Evolutionary conservation across 192 early-diverging fungal genomes (phyloP).

Genomic region (Backusella australiensis): DNA sequence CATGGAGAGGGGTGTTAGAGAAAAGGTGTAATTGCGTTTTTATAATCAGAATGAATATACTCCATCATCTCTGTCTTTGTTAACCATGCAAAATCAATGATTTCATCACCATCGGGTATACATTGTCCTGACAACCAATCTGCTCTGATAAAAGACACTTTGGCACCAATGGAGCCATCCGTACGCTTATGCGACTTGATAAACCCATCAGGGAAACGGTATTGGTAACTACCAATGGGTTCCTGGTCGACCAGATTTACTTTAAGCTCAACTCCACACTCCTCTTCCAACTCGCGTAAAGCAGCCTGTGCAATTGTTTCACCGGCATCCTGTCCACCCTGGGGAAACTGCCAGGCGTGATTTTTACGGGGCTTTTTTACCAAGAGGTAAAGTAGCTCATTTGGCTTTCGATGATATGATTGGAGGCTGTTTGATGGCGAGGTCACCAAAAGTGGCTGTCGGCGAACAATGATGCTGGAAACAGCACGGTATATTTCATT

Average conservation of each 20-base stretch:
- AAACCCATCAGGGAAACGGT: constrained; percentile 29
- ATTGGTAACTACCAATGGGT: constrained; percentile 63
- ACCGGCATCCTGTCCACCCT: constrained; percentile 54
- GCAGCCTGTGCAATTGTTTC: constrained; percentile 78
- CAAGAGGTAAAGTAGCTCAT: constrained; percentile 61
- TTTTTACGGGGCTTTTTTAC: constrained; percentile 62
- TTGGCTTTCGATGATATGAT: neutral
- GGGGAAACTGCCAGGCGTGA: constrained; percentile 74
- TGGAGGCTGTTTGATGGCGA: neutral
- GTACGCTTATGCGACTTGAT: neutral
- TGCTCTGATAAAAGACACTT: constrained; percentile 35
- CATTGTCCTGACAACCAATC: constrained; percentile 83
- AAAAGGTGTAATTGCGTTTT: constrained; percentile 49
- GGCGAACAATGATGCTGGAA: neutral
- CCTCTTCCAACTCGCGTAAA: constrained; percentile 61
- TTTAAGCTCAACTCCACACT: constrained; percentile 71
- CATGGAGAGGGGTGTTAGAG: constrained; percentile 21
- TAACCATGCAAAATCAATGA: constrained; percentile 72
- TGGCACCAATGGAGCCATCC: constrained; percentile 19
- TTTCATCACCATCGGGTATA: constrained; percentile 53
- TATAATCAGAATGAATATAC: constrained; percentile 52
- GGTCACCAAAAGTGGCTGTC: neutral
- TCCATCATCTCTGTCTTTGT: constrained; percentile 64
- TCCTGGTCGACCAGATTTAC: constrained; percentile 73
- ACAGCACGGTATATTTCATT: constrained; percentile 1